phyloP scores from a whole-genome alignment of 148 eudicot genomes.

The Nepenthes gracilis region DNA sequence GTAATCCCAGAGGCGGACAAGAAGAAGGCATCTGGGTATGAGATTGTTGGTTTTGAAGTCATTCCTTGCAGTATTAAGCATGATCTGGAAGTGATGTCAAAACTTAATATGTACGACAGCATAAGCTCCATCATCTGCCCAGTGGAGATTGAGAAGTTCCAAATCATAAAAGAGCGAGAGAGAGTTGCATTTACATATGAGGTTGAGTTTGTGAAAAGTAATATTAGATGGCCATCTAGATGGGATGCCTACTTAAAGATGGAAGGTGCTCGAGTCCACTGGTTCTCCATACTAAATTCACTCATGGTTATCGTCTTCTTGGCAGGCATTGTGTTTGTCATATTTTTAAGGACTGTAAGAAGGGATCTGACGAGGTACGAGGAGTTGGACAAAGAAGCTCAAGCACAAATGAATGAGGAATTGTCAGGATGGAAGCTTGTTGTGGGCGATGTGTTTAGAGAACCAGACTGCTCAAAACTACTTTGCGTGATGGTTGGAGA shows the following conservation, averaged over 20 bases:
- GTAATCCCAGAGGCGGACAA: constrained; percentile 42
- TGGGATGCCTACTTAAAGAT: constrained; percentile 67
- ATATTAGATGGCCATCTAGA: constrained; percentile 52
- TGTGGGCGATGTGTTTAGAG: constrained; percentile 63
- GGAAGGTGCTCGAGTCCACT: constrained; percentile 57
- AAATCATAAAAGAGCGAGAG: constrained; percentile 39
- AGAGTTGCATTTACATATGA: constrained; percentile 48
- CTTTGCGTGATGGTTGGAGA: constrained; percentile 65
- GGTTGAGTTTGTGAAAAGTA: constrained; percentile 57
- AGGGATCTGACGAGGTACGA: constrained; percentile 55
- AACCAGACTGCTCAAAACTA: constrained; percentile 35
- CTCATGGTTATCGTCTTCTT: constrained; percentile 56
- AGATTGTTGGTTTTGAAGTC: constrained; percentile 65
- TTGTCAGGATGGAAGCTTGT: constrained; percentile 74
- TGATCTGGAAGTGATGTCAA: constrained; percentile 38
- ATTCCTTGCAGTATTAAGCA: constrained; percentile 51
- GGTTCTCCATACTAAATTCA: constrained; percentile 53
- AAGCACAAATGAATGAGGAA: constrained; percentile 66
- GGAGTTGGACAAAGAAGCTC: constrained; percentile 57
- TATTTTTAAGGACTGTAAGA: constrained; percentile 51
- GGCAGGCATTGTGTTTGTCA: constrained; percentile 57
- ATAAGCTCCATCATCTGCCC: constrained; percentile 40
- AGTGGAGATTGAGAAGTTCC: constrained; percentile 33
- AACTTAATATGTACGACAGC: constrained; percentile 41
- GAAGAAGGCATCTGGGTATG: constrained; percentile 36